phyloP scores from a whole-genome alignment of 495 filamentous ascomycete genomes.

The Podospora conica region DNA sequence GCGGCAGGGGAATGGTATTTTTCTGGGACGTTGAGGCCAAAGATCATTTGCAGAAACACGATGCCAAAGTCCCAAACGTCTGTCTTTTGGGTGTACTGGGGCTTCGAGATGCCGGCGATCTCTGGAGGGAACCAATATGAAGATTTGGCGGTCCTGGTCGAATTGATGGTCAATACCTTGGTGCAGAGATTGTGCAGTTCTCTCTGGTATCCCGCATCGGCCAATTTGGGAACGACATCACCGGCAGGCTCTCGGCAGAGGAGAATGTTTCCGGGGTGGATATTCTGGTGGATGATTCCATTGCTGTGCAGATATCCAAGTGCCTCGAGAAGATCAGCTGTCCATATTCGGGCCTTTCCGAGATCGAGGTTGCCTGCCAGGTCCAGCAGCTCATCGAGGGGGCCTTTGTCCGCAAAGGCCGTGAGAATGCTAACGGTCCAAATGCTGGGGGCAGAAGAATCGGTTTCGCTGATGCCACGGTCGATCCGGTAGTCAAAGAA shows the following conservation, averaged over 20 bases:
- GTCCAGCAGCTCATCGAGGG: constrained; percentile 73
- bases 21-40: constrained; percentile 68
- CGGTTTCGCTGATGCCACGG: constrained; percentile 35
- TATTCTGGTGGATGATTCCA: constrained; percentile 71
- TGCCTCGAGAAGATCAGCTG: constrained; percentile 82
- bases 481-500: constrained; percentile 77
- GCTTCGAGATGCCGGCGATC: constrained; percentile 52
- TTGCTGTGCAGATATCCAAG: constrained; percentile 79
- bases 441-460: constrained; percentile 30
- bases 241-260: constrained; percentile 54
- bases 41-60: constrained; percentile 88
- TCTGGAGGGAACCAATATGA: constrained; percentile 83
- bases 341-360: constrained; percentile 73
- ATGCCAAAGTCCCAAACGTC: constrained; percentile 95
- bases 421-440: constrained; percentile 83
- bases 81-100: constrained; percentile 65
- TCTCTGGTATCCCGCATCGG: constrained; percentile 62
- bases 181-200: constrained; percentile 54
- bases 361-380: constrained; percentile 66
- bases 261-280: constrained; percentile 72
- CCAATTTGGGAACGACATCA: constrained; percentile 58
- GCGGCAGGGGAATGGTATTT: constrained; percentile 73
- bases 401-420: constrained; percentile 73
- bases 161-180: constrained; percentile 36
- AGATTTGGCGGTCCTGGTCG: constrained; percentile 58